A percentile compares a stretch with the other conserved stretches of the same genome.
phyloP scores from a whole-genome alignment of 768 basidiomycete genomes.

The Kwoniella sp. region DNA sequence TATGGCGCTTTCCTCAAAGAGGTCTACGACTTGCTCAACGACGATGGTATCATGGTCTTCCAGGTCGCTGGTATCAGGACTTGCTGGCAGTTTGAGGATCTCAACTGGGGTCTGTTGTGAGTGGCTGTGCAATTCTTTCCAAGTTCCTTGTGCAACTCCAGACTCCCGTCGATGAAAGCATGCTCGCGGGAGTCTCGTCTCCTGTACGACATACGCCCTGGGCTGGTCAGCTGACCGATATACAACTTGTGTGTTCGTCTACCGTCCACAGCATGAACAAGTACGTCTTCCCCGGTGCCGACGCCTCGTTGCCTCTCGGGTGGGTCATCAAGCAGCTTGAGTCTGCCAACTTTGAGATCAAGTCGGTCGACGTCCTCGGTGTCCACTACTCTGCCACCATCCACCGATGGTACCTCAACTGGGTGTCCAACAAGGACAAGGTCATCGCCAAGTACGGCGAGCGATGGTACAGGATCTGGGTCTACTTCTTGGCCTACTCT shows the following conservation, averaged over 20 bases:
- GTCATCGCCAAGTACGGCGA: slow-evolving; percentile 88
- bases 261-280: slow-evolving; percentile 56
- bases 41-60: slow-evolving; percentile 90
- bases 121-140: too few species aligned
- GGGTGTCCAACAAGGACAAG: slow-evolving; percentile 89
- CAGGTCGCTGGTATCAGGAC: slow-evolving; percentile 98
- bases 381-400: slow-evolving; percentile 92
- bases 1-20: slow-evolving; percentile 86
- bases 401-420: slow-evolving; percentile 91
- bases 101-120: slow-evolving; percentile 71
- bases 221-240: too few species aligned
- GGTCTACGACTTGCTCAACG: slow-evolving; percentile 88
- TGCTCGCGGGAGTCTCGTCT: too few species aligned
- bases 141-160: too few species aligned
- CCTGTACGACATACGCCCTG: too few species aligned
- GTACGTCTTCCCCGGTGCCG: slow-evolving; percentile 97
- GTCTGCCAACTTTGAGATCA: slow-evolving; percentile 91
- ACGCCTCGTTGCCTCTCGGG: slow-evolving; percentile 90
- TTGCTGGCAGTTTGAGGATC: slow-evolving; percentile 97
- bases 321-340: slow-evolving; percentile 84
- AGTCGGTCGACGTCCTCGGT: slow-evolving; percentile 93
- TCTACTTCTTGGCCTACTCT: slow-evolving; percentile 92
- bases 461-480: slow-evolving; percentile 91
- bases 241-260: neutral
- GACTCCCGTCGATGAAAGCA: too few species aligned